Base-by-base conservation (phyloP, 768 basidiomycete genomes). In the Grammothele lineata region DNA sequence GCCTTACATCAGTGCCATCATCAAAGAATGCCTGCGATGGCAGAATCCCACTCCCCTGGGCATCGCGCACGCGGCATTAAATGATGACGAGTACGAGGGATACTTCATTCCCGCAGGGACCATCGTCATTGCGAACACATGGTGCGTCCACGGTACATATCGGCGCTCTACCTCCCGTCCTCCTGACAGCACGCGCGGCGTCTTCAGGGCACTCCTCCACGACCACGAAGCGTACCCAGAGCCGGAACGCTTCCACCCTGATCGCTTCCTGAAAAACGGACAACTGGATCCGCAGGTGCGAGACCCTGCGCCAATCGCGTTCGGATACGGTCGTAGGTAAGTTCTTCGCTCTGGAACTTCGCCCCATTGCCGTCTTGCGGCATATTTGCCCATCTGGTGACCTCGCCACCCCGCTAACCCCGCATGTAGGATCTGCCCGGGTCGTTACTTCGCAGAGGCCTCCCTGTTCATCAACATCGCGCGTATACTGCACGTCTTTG, bases 21-120 rank as follows among this genome's bases (percentile, higher is more conserved):
- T 65, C 40, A 60, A 64, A 40, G 67, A 69, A 45, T 54, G 56
- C 18, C 53, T 66, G 7, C 52, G 67, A n/a, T 69, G 64, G 64
- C 47, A 56, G 21, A 52, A 57, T n/a, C 54, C 54, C 15, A 51
- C 51, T 6, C 64, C 64, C 1, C 34, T 59, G 4, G 57, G 61
- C 22, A 17, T 49, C 30, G 41, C 52, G 4, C 55, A 57, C 25
- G 32, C 26, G 4, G 37, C 40, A 8, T 21, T 48, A 4, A 37
- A 42, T 23, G 55, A 57, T 25, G 55, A 57, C 36, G 52, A 50
- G 27, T 57, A 47, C 30, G 37, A 54, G 10, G 55, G 55, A 3
- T 50, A 50, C 35, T 54, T 54, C 40, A 53, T 57, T 14, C 55
- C 55, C 8, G 46, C 43, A 6, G 55, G 55, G 1, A 46, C 52